Evolutionary conservation across 2,329 filamentous ascomycete species (phyloP).

Genomic region (Aspergillus neoniger): DNA sequence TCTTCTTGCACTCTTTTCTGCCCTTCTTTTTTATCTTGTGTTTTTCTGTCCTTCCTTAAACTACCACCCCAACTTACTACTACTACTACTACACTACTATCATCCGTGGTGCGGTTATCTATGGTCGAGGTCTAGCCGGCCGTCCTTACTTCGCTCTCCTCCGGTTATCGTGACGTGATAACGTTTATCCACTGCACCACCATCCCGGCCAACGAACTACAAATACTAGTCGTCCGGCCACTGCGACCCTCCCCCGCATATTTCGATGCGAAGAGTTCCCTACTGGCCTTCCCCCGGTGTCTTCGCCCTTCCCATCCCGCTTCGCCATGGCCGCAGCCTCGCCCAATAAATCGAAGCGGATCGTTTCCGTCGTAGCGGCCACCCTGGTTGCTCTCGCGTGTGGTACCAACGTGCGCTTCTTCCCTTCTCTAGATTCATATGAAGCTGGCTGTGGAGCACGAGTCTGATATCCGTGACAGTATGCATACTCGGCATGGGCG

Average conservation of each 20-base stretch:
- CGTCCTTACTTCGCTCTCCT: not conserved
- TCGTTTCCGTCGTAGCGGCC: conserved; percentile 81
- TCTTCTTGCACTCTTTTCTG: conserved; percentile 10
- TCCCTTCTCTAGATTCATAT: conserved; percentile 10
- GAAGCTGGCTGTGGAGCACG: not conserved
- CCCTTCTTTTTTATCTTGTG: not conserved
- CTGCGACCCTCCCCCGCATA: conserved; percentile 2
- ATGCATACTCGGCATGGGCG: conserved; percentile 97
- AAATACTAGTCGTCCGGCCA: conserved; percentile 4
- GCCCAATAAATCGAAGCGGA: conserved; percentile 55
- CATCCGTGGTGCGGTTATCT: not conserved
- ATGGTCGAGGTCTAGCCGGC: not conserved
- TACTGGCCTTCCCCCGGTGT: not conserved
- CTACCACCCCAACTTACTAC: not conserved
- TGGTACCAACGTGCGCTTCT: conserved; percentile 74
- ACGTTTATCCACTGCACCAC: conserved; percentile 8
- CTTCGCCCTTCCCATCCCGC: conserved; percentile 1
- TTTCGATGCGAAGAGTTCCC: conserved; percentile 6
- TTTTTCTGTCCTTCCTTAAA: not conserved
- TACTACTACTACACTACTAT: not conserved
- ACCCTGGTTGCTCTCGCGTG: conserved; percentile 84
- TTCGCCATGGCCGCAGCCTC: conserved; percentile 29
- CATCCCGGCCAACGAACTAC: not conserved
- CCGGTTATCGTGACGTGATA: conserved; percentile 12
- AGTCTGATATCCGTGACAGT: conserved; percentile 56